These are phyloP conservation scores for Fusarium chlamydosporum DNA, from an alignment of 2,329 filamentous ascomycete genomes.

Conservation along the genomic window DNA sequence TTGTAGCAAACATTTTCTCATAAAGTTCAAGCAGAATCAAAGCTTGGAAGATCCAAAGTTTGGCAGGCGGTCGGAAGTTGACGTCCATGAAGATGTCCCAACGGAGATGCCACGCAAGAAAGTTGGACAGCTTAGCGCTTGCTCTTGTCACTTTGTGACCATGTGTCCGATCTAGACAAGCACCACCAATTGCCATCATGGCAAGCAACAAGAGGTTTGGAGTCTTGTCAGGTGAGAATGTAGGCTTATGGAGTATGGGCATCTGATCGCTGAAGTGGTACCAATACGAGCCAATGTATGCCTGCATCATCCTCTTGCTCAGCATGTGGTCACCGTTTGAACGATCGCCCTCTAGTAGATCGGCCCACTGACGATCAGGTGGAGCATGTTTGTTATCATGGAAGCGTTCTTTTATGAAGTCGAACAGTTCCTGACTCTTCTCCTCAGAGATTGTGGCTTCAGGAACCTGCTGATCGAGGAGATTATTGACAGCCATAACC, in stretches of 20 bases:
- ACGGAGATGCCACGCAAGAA: conserved; percentile 91
- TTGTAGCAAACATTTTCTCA: conserved; percentile 97
- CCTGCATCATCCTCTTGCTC: conserved; percentile 95
- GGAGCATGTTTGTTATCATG: conserved; percentile 83
- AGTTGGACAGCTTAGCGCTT: conserved; percentile 88
- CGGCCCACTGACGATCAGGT: conserved; percentile 80
- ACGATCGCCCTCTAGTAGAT: conserved; percentile 83
- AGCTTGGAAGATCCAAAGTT: conserved; percentile 96
- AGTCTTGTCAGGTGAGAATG: conserved; percentile 89
- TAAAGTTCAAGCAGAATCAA: conserved; percentile 90
- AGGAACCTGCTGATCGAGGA: conserved; percentile 83
- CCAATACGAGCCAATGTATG: conserved; percentile 95
- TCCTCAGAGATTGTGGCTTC: conserved; percentile 88
- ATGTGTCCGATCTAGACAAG: conserved; percentile 87
- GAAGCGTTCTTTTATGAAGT: conserved; percentile 85
- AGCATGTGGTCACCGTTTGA: conserved; percentile 75
- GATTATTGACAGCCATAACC: conserved; percentile 89
- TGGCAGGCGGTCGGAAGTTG: conserved; percentile 91
- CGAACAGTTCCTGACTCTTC: conserved; percentile 85
- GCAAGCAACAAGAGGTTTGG: conserved; percentile 87
- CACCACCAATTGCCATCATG: conserved; percentile 93
- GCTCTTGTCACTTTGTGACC: conserved; percentile 79
- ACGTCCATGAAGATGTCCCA: conserved; percentile 96
- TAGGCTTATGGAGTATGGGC: conserved; percentile 94
- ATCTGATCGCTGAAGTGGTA: conserved; percentile 93